Percentiles rank a stretch among this genome's conserved stretches.
phyloP scores from a whole-genome alignment of 768 basidiomycete species.

The Agaricus blazei region DNA sequence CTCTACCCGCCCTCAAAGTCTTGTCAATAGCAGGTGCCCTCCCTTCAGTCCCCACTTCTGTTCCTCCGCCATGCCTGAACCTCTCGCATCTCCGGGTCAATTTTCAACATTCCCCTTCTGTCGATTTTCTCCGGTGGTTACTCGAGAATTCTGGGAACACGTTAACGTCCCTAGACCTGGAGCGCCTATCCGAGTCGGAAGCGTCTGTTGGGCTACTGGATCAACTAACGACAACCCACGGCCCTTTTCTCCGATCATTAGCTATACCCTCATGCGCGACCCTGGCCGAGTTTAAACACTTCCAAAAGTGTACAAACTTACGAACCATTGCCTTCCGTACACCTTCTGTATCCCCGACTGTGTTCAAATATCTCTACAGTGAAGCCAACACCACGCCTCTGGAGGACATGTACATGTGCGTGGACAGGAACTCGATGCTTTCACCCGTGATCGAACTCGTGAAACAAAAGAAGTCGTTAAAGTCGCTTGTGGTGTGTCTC shows the following conservation, averaged over 20 bases:
- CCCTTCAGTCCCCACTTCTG: constrained; percentile 33
- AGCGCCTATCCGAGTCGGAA: constrained; percentile 51
- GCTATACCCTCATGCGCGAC: constrained; percentile 51
- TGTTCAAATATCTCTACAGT: constrained; percentile 3
- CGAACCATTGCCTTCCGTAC: constrained; percentile 9
- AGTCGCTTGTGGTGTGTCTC: constrained; percentile 6
- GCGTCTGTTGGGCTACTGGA: constrained; percentile 35
- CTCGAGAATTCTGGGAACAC: constrained; percentile 49
- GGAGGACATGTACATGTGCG: constrained; percentile 45
- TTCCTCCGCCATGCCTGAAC: constrained; percentile 39
- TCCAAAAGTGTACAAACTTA: constrained; percentile 7
- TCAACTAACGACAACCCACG: constrained; percentile 46
- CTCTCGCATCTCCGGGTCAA: constrained; percentile 48
- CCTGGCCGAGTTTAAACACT: constrained; percentile 14
- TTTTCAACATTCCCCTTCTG: constrained; percentile 56
- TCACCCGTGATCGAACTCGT: constrained; percentile 52
- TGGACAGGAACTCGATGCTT: constrained; percentile 51
- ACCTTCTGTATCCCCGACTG: constrained; percentile 6
- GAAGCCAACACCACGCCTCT: constrained; percentile 32
- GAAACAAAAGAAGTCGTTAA: constrained; percentile 36
- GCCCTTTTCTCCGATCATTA: constrained; percentile 45
- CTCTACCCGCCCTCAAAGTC: constrained; percentile 54
- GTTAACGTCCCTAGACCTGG: constrained; percentile 52
- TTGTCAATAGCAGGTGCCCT: constrained; percentile 57
- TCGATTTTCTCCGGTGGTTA: constrained; percentile 67